Evolutionary conservation across 257 asterid genomes (phyloP).

Genomic region (Plantago major): DNA sequence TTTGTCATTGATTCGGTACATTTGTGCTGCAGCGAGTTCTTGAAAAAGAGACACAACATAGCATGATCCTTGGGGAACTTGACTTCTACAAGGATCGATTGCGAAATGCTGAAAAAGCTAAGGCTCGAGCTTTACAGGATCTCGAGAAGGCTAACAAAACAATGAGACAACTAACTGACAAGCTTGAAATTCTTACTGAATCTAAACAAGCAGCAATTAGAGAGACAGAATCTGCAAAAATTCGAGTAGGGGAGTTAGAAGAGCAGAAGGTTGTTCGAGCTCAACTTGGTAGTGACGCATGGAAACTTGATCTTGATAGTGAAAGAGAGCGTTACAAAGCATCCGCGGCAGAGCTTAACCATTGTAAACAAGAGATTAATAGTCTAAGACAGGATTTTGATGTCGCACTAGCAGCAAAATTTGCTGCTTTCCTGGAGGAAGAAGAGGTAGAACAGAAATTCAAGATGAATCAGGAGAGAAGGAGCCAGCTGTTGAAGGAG

Average conservation of each 20-base stretch:
- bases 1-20: not conserved
- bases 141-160: constrained; percentile 60
- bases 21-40: constrained; percentile 59
- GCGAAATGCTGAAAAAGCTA: constrained; percentile 43
- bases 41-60: constrained; percentile 74
- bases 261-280: constrained; percentile 35
- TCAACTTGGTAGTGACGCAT: constrained; percentile 34
- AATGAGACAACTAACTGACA: constrained; percentile 51
- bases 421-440: constrained; percentile 45
- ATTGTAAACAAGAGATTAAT: constrained; percentile 49
- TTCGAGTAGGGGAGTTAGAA: constrained; percentile 44
- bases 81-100: constrained; percentile 47
- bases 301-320: constrained; percentile 47
- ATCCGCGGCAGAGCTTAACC: constrained; percentile 47
- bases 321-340: constrained; percentile 55
- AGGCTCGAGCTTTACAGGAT: constrained; percentile 54
- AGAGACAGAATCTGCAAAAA: constrained; percentile 46
- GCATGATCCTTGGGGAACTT: constrained; percentile 51
- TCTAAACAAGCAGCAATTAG: constrained; percentile 61
- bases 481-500: constrained; percentile 43
- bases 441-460: constrained; percentile 48
- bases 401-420: constrained; percentile 39
- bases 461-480: constrained; percentile 35
- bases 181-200: constrained; percentile 52
- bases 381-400: constrained; percentile 53